Base-by-base conservation (phyloP, 352 stramenopile species). In the Sclerospora graminicola region DNA sequence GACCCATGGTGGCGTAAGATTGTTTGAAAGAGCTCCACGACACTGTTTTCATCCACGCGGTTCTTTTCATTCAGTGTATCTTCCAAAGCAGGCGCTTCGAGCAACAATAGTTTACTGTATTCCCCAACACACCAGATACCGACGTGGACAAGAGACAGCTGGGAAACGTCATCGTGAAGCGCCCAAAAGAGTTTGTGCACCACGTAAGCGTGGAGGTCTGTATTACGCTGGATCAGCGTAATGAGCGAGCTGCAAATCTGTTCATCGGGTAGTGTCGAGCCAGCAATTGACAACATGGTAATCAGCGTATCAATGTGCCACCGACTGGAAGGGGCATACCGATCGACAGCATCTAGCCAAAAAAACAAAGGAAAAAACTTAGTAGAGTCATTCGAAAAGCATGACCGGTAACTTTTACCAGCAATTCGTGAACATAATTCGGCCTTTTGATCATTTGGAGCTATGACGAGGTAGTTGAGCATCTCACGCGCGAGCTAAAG, bases 401-500 rank as follows among this genome's bases (percentile, higher is more conserved):
- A 26, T 26, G 3, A 6, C 6, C 3, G 3, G 21, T 6, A 26
- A 26, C 4, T 26, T 8, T 80, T 82, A 76, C 82, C 82, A 18
- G 95, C 77, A 46, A 99, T 96, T 13, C 91, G 86, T 13, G 82
- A 95, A 59, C 95, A 98, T 43, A 99, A 81, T 38, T 92, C 79
- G 0, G 83, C 63, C 45, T 97, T 97, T 52, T 98, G 91, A 34
- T 99, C 96, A 18, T 80, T 74, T 6, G 91, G 84, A 36, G 95
- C 97, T 9, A 99, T 84, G 0, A 99, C 94, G 0, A 99, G 72
- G 63, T 99, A 99, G 74, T 99, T 99, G 19, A 99, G 82, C 62
- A 99, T 93, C 65, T 99, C 97, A 8, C 91, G 82, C 18, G 95
- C 94, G 7, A 99, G 75, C 51, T 84, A 54, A 45, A 61, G 9